Evolutionary conservation across 1,284 basidiomycete species (phyloP), one percentile per base, ranked within the genome.

Genomic region (Abortiporus biennis): DNA sequence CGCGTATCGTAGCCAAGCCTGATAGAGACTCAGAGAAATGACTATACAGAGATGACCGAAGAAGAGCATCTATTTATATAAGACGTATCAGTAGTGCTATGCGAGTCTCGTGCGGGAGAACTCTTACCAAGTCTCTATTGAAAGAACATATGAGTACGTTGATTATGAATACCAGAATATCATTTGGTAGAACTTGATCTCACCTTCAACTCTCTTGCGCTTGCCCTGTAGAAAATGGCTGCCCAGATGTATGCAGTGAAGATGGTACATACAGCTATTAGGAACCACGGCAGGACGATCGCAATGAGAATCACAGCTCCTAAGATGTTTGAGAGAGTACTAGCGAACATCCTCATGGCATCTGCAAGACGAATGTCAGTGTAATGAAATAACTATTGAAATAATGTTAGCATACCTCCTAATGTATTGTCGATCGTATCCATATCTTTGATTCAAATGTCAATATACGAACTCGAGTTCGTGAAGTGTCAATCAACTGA

Each of bases 381-480:
- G 5, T 12, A 16, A 33, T 1, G 23, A 6, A 21, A 25, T 11
- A 25, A 17, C 17, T 19, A 25, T 22, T 22, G 16, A 33, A 38
- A 37, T 8, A 36, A 22, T 29, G 16, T 59, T 6, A n/a, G 56
- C 62, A 31, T 38, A 70, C 72, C 69, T 55, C 74, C 76, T 6
- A 86, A 67, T 38, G 71, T 43, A 55, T 91, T 93, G 62, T 95
- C 92, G 44, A 93, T 74, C 0, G 89, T 92, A 57, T 95, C 91
- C 38, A 92, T 80, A 62, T 94, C 87, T 78, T 41, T 36, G 40
- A 36, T 12, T n/a, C 37, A 43, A 39, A 39, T 16, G 40, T 23
- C 4, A 31, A 40, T 36, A 32, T 29, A 38, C 19, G 25, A 29
- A 38, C 30, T 17, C 31, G 22, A 12, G 16, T 38, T 27, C 35